Evolutionary conservation across 179 eudicot species (phyloP).

Genomic region (Carnegiea gigantea): DNA sequence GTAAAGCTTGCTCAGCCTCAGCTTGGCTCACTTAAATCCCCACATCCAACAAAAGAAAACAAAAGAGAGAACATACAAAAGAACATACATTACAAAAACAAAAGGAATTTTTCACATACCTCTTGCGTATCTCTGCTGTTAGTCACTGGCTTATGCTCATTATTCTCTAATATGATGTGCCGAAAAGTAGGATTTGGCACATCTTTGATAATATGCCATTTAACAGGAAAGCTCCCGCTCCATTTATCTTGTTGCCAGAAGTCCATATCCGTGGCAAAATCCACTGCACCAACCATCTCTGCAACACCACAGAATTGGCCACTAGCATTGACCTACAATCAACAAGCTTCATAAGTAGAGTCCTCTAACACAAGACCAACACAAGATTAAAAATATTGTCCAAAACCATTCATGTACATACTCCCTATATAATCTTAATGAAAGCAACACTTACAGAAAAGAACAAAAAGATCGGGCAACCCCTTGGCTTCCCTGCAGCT

Average conservation of each 20-base stretch:
- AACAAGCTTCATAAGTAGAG: background rate
- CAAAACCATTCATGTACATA: background rate
- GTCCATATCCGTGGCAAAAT: conserved; percentile 83
- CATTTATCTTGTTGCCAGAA: conserved; percentile 99
- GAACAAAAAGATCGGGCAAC: conserved; percentile 85
- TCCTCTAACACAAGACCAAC: background rate
- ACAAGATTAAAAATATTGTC: too few species aligned
- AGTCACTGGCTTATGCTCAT: conserved; percentile 95
- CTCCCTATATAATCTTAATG: background rate
- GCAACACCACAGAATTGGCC: conserved; percentile 98
- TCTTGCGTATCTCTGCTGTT: conserved; percentile 98
- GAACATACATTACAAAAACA: background rate
- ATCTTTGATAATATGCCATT: conserved; percentile 96
- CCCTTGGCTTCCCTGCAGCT: conserved; percentile 58
- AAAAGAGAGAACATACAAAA: background rate
- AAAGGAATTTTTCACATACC: conserved; percentile 38
- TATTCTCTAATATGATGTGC: conserved; percentile 87
- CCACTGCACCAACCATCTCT: conserved; percentile 86
- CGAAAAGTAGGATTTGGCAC: conserved; percentile 77
- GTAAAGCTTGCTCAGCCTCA: background rate
- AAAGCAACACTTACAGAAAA: conserved; percentile 66
- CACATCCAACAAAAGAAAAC: background rate
- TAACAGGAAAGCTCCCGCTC: conserved; percentile 93
- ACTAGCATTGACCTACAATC: conserved; percentile 85
- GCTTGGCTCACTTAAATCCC: background rate